Base-by-base conservation (phyloP, 1,284 basidiomycete species). In the Heterobasidion occidentale region DNA sequence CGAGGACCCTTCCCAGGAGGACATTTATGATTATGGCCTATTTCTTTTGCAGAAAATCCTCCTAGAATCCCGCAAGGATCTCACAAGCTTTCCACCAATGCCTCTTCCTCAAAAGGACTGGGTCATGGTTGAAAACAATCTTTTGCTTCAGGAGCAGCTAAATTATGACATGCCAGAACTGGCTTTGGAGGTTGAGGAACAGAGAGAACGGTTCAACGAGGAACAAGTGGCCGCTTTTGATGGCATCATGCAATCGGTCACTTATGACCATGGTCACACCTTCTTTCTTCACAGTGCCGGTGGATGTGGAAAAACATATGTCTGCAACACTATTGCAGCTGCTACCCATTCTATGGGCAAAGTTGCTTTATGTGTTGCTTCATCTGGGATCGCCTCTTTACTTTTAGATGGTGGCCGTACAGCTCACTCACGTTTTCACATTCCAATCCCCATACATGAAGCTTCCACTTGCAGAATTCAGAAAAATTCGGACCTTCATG, bases 11-110 rank as follows among this genome's bases (percentile, higher is more conserved):
- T 61, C 64, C 1, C 58, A 66, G 2, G 70, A 70, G 0, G 61
- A 74, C 1, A 54, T 72, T 0, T 70, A 65, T 62, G 74, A 77
- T 52, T 78, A 73, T 69, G 73, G 73, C 2, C 69, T 77, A 1
- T 71, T 65, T 54, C 64, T 74, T 1, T 60, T 77, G 20, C 61
- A 71, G 0, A 9, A 68, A 0, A 36, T 69, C 0, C 67, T 80
- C 0, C 42, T 46, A 1, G 59, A 64, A 12, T 56, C 62, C 45
- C 67, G 66, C 0, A 58, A 59, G 1, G 50, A 51, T 2, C 60
- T 76, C 3, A 5, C 19, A 0, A 58, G 71, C 9, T 74, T 64
- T 60, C 62, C 65, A 6, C 12, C 53, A 0, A 71, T 77, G 67
- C 74, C 73, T n/a, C 9, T 36, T 2, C 58, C 64, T 38, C 48